Evolutionary conservation across 2,329 filamentous ascomycete species (phyloP).

Genomic region (Dactylellina sp.): DNA sequence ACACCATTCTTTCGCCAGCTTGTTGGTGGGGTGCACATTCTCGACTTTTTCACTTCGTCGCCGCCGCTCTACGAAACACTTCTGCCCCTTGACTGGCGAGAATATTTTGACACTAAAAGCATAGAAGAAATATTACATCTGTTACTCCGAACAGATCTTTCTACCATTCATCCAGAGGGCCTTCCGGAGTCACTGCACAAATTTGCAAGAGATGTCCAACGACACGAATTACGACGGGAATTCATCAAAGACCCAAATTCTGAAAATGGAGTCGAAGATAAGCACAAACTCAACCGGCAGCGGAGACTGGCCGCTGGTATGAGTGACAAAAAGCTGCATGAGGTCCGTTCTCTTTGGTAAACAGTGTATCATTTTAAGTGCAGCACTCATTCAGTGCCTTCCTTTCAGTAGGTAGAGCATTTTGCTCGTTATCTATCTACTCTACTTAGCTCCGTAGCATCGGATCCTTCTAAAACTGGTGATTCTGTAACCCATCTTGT

Average conservation of each 20-base stretch:
- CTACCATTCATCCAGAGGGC: conserved; percentile 72
- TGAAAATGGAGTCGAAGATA: conserved; percentile 23
- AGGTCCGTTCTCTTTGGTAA: conserved; percentile 71
- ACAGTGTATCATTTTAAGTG: not conserved
- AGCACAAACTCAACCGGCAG: conserved; percentile 73
- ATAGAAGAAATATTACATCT: conserved; percentile 83
- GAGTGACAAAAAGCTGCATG: conserved; percentile 95
- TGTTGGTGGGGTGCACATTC: conserved; percentile 96
- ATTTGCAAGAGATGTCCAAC: conserved; percentile 57
- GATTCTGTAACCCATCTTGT: conserved; percentile 81
- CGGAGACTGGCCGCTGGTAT: conserved; percentile 83
- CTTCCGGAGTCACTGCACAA: conserved; percentile 60
- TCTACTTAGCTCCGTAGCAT: conserved; percentile 28
- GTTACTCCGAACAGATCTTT: conserved; percentile 71
- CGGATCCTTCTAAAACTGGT: conserved; percentile 65
- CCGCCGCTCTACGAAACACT: conserved; percentile 80
- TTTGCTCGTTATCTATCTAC: conserved; percentile 77
- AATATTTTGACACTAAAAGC: conserved; percentile 77
- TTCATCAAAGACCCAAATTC: conserved; percentile 41
- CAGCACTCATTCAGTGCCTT: not conserved
- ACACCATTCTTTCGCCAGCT: conserved; percentile 83
- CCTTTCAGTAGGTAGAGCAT: conserved; percentile 66
- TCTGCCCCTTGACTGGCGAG: conserved; percentile 82
- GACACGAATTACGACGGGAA: conserved; percentile 58
- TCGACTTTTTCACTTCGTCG: conserved; percentile 91